Conservation (phyloP, 805 yeast species). For the Debaryomyces tyrocola region DNA sequence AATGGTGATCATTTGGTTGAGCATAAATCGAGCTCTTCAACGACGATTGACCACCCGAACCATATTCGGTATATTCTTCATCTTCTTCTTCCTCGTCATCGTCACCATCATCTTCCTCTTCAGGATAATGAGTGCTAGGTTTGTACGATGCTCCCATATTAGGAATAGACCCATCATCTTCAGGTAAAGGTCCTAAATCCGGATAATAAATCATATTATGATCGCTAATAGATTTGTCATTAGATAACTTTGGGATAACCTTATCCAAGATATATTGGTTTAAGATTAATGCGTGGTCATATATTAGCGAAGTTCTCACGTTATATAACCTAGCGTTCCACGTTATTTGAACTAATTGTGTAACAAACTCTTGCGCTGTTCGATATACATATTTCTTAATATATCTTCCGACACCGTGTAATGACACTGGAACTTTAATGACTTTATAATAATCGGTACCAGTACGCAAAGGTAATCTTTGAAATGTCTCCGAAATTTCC, state of each 20-base stretch:
- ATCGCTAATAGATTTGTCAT: constrained; percentile 38
- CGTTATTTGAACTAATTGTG: constrained; percentile 78
- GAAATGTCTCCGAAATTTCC: constrained; percentile 57
- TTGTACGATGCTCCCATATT: neutral
- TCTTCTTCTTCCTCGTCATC: constrained; percentile 19
- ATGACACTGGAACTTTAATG: constrained; percentile 78
- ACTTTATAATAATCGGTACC: constrained; percentile 78
- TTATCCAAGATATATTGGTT: constrained; percentile 50
- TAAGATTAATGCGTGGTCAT: constrained; percentile 63
- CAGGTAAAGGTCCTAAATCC: constrained; percentile 69
- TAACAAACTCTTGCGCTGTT: constrained; percentile 65
- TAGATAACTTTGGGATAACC: constrained; percentile 48
- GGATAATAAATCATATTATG: constrained; percentile 50
- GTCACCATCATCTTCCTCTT: constrained; percentile 26
- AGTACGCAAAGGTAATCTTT: constrained; percentile 69
- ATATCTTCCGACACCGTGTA: constrained; percentile 65
- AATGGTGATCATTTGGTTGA: constrained; percentile 10
- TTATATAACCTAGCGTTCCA: constrained; percentile 91
- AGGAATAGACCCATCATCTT: constrained; percentile 26
- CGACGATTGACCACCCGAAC: neutral
- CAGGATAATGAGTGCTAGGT: constrained; percentile 9
- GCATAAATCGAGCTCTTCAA: constrained; percentile 1
- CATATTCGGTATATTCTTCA: constrained; percentile 17
- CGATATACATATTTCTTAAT: constrained; percentile 55
- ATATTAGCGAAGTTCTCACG: constrained; percentile 64